Percentiles rank a stretch among this genome's conserved stretches.
These are phyloP conservation scores for Penicillium waksmanii DNA, from an alignment of 495 filamentous ascomycete species.

Conservation along the genomic window DNA sequence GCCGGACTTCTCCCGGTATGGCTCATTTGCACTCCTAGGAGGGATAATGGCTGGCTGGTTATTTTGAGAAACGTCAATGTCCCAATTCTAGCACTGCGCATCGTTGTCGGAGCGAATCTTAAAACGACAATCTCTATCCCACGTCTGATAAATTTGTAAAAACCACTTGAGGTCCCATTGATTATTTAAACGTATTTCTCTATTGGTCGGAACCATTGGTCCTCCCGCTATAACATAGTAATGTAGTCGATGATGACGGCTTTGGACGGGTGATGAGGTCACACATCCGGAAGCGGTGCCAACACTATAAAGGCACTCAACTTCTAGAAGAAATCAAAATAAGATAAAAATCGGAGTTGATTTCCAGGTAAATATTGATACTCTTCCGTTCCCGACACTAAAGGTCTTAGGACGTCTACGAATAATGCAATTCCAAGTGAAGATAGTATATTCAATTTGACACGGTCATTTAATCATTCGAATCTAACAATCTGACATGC, in stretches of 20 bases:
- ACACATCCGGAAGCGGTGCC: constrained; percentile 8
- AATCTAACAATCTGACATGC: neutral
- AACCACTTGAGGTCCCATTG: neutral
- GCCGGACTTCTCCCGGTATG: neutral
- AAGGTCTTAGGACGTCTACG: no score
- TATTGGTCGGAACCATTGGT: constrained; percentile 7
- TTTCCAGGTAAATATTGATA: no score
- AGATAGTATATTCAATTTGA: no score
- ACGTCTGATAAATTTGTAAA: neutral
- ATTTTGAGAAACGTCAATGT: neutral
- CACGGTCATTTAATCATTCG: neutral
- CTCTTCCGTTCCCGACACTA: no score
- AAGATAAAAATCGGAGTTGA: no score
- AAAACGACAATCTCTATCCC: neutral
- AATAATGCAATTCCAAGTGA: no score
- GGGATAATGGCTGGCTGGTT: neutral
- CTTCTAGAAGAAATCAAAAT: neutral
- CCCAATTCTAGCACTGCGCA: constrained; percentile 4
- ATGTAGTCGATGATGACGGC: constrained; percentile 14
- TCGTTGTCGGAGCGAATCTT: neutral
- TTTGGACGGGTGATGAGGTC: constrained; percentile 16
- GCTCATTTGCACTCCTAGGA: constrained; percentile 6
- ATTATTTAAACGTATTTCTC: constrained; percentile 1
- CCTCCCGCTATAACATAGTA: neutral
- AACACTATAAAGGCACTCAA: neutral